Conservation (phyloP, 169 alveolate species). For the Plasmodium coatneyi region DNA sequence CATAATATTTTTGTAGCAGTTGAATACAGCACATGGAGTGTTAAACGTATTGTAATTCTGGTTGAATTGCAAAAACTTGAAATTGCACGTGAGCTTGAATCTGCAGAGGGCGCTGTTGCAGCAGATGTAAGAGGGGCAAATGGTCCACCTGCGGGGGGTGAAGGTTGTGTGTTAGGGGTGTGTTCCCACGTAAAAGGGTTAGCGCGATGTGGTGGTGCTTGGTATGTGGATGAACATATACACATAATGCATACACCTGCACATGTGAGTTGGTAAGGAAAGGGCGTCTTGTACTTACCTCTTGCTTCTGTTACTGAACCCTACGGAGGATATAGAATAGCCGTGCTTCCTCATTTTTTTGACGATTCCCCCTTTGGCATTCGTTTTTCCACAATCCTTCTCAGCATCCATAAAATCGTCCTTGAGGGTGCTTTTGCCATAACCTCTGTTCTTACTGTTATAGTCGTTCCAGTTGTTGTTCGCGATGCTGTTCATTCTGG, state of each 20-base stretch:
- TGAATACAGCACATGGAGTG: constrained; percentile 46
- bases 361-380: neutral
- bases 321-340: constrained; percentile 68
- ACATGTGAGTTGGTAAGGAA: neutral
- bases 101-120: constrained; percentile 70
- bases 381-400: neutral
- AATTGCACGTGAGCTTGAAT: constrained; percentile 60
- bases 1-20: constrained; percentile 71
- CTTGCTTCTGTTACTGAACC: constrained; percentile 72
- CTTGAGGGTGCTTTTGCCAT: neutral
- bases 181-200: neutral
- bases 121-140: constrained; percentile 71
- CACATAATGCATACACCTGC: neutral
- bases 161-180: neutral
- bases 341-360: neutral
- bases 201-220: neutral
- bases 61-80: constrained; percentile 59
- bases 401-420: too few relatives aligned
- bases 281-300: constrained; percentile 6
- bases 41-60: constrained; percentile 42
- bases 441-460: neutral
- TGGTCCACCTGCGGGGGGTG: constrained; percentile 44
- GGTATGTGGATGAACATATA: neutral
- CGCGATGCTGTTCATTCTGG: neutral
- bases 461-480: neutral